These are phyloP conservation scores for Xerocomus brunneocitrinus DNA, from an alignment of 768 basidiomycete species.

Conservation along the genomic window DNA sequence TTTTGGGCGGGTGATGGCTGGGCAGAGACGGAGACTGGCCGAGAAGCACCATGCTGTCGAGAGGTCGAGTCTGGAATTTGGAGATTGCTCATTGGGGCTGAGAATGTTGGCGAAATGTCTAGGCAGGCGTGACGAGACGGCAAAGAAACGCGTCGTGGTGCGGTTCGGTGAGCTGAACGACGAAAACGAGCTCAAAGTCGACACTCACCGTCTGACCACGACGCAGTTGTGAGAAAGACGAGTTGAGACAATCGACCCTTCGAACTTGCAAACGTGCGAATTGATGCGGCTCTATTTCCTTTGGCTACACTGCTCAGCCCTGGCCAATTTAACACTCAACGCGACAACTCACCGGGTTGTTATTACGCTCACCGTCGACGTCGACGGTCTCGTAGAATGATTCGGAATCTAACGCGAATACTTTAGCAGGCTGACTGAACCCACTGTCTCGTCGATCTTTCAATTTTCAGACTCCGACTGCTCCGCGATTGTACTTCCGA, in stretches of 20 bases:
- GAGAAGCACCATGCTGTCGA: constrained; percentile 35
- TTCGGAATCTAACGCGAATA: not conserved
- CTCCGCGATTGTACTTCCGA: constrained; percentile 11
- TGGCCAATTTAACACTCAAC: not conserved
- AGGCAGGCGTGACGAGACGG: not conserved
- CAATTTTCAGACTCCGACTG: constrained; percentile 19
- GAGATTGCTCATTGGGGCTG: constrained; percentile 29
- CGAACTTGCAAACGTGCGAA: constrained; percentile 26
- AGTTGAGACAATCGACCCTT: not conserved
- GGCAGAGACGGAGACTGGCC: constrained; percentile 59
- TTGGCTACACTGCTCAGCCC: constrained; percentile 6
- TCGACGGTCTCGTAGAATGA: not conserved
- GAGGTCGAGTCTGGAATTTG: constrained; percentile 49
- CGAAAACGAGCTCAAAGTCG: not conserved
- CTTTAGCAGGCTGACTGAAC: not conserved
- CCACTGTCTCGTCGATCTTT: constrained; percentile 7
- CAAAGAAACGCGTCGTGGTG: not conserved
- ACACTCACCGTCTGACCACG: constrained; percentile 12
- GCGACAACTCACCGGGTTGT: constrained; percentile 7
- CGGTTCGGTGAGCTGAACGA: not conserved
- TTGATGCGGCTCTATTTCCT: constrained; percentile 17
- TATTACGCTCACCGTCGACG: not conserved
- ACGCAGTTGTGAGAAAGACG: not conserved
- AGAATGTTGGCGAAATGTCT: not conserved
- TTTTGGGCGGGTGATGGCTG: constrained; percentile 46